Percentiles rank a stretch among this genome's conserved stretches.
These are phyloP conservation scores for Chaetomiaceae sp. DNA, from an alignment of 2,329 filamentous ascomycete genomes.

Conservation along the genomic window DNA sequence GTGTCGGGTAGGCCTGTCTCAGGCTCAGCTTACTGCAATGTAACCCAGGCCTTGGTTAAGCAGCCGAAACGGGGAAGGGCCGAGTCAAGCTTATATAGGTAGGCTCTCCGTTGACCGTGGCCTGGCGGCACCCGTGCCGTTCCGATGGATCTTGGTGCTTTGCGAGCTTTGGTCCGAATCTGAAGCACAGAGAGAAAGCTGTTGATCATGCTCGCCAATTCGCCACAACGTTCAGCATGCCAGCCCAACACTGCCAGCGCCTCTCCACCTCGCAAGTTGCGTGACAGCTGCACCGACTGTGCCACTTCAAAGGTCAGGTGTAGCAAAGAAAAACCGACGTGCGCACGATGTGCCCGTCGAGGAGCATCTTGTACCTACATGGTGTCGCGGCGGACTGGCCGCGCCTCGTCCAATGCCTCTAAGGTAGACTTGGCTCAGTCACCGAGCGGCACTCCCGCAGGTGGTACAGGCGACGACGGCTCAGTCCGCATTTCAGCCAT, in stretches of 20 bases:
- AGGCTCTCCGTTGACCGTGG: no score
- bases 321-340: conserved; percentile 30
- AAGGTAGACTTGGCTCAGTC: neutral
- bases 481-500: neutral
- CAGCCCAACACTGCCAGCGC: neutral
- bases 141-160: no score
- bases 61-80: no score
- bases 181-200: no score
- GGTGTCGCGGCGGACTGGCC: conserved; percentile 18
- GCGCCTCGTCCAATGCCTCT: conserved; percentile 7
- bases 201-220: neutral
- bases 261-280: conserved; percentile 24
- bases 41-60: no score
- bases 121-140: neutral
- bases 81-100: no score
- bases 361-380: conserved; percentile 29
- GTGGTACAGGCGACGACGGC: neutral
- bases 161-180: no score
- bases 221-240: neutral
- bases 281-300: conserved; percentile 34
- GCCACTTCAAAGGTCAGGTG: conserved; percentile 33
- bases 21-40: no score
- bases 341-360: conserved; percentile 29
- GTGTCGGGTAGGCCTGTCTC: no score
- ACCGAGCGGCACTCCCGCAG: neutral